Base-by-base conservation (phyloP, 805 yeast genomes). In the Spathaspora hagerdaliae region DNA sequence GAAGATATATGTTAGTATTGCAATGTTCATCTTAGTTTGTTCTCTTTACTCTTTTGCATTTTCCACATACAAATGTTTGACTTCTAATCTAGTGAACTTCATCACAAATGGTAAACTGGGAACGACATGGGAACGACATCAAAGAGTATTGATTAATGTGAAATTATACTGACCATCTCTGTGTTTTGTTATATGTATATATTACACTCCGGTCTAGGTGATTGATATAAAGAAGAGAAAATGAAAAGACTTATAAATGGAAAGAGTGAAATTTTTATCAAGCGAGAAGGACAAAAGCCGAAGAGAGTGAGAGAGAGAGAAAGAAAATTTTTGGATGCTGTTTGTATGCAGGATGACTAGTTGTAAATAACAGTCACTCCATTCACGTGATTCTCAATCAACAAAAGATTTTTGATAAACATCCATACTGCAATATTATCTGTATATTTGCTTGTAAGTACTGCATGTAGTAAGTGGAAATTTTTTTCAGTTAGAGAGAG, bases 121-220 rank as follows among this genome's bases (percentile, higher is more conserved):
- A n/a, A n/a, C n/a, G n/a, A n/a, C n/a, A n/a, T n/a, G n/a, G 37
- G 26, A 35, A 24, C 13, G 19, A 9, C 3, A n/a, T 24, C 33
- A 29, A 38, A 38, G 31, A 42, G n/a, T 31, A 15, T 27, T 12
- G 42, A 14, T 10, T 35, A 9, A 35, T 14, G 43, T 34, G 19
- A 24, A 43, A 57, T 44, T 51, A 77, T 83, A 87, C 96, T 79
- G 86, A 87, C 96, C 97, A 91, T 91, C 98, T 87, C 97, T 90
- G 97, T 81, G 92, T 81, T 78, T 66, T 66, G 51, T 57, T 3
- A 19, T 19, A 60, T 59, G 66, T 55, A 50, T 56, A 58, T 60
- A 65, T 7, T 73, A 85, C 94, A 89, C 98, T 91, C 98, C 98
- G 98, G 98, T 89, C 88, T 75, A 38, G 26, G 39, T 37, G 35